Evolutionary conservation across 2,329 filamentous ascomycete species (phyloP), one percentile per base, ranked within the genome.

Genomic region (Blastomyces silverae): DNA sequence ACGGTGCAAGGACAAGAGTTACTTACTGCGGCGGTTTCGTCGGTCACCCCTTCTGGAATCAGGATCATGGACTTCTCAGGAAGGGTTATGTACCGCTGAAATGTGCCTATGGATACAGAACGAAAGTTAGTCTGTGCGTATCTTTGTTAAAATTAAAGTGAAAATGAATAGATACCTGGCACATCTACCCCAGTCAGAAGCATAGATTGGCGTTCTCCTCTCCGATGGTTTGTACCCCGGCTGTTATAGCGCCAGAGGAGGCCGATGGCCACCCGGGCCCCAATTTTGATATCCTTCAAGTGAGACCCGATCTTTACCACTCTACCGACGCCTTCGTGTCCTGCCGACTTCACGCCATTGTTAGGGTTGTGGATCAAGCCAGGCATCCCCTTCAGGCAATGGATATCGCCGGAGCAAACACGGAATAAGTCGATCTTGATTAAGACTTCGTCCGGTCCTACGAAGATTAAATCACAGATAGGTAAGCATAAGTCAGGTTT

Each of bases 41-140:
- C 83, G 0, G 75, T 73, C 0, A 86, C 79, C 0, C 80, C 82
- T 44, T 85, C 81, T 0, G 84, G 84, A 64, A 86, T 85, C 25
- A 79, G 76, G 0, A 79, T 79, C 0, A 82, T 82, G 69, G 85
- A 85, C 50, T 78, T 78, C 17, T 83, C 84, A 0, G 85, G 84
- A 0, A 79, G 81, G 15, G 80, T 77, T 50, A 86, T 74, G 71
- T 87, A 87, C 71, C 87, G 82, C 72, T 85, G 82, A 71, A 85
- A 87, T 0, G 82, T 82, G 0, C 84, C 80, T 74, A 39, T 17
- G 42, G 11, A 5, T 20, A 3, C 15, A 22, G n/a, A 58, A n/a
- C 4, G 1, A 10, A 10, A 22, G 55, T 34, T n/a, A 39, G 28
- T 20, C 57, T 22, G 15, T 59, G 25, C 48, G 8, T 10, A 34